These are phyloP conservation scores for Penicillium olsonii DNA, from an alignment of 2,329 filamentous ascomycete species.

Conservation along the genomic window DNA sequence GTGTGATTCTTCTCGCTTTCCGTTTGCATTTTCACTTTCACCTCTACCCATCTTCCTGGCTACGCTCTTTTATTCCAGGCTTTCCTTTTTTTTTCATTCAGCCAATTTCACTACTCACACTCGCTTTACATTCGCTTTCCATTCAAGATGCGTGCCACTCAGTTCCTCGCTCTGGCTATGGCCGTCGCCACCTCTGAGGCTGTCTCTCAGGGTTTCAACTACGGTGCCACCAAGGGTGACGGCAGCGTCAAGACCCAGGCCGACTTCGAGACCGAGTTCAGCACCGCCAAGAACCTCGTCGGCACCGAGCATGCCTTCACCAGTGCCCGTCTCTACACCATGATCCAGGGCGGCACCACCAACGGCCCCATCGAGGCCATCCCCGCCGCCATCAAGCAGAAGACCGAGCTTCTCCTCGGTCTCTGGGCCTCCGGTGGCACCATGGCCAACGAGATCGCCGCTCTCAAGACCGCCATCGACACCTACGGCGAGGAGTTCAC, in stretches of 20 bases:
- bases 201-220: constrained; percentile 51
- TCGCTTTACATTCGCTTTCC: constrained; percentile 14
- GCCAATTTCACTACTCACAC: constrained; percentile 2
- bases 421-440: constrained; percentile 76
- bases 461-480: constrained; percentile 68
- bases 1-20: constrained; percentile 10
- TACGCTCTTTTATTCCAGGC: constrained; percentile 13
- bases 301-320: constrained; percentile 44
- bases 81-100: constrained; percentile 2
- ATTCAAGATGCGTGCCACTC: constrained; percentile 36
- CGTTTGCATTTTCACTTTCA: constrained; percentile 12
- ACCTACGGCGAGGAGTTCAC: constrained; percentile 67
- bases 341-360: constrained; percentile 60
- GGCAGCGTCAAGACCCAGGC: constrained; percentile 44
- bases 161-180: constrained; percentile 37
- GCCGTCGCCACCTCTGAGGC: constrained; percentile 37
- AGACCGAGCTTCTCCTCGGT: constrained; percentile 77
- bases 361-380: constrained; percentile 71
- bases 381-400: constrained; percentile 77
- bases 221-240: constrained; percentile 44
- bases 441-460: constrained; percentile 73
- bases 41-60: constrained; percentile 7
- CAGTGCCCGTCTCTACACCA: constrained; percentile 61
- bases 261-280: constrained; percentile 49
- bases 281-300: constrained; percentile 46